Evolutionary conservation across 495 filamentous ascomycete species (phyloP).

Genomic region (Penicillium canariense): DNA sequence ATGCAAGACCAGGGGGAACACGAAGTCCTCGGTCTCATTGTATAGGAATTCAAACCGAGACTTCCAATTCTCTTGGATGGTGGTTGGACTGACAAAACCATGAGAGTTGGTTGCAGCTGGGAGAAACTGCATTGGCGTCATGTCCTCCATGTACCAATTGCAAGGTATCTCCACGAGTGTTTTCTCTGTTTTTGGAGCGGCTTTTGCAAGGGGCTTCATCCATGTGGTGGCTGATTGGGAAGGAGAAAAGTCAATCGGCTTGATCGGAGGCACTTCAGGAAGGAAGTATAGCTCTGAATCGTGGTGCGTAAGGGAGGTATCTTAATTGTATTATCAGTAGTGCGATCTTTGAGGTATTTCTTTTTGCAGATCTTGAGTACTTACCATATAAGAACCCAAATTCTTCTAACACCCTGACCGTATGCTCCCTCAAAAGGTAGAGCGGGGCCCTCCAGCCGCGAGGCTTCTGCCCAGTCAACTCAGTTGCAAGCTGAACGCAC

Average conservation of each 20-base stretch:
- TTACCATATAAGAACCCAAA: constrained; percentile 55
- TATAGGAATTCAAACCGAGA: constrained; percentile 49
- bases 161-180: constrained; percentile 52
- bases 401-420: constrained; percentile 53
- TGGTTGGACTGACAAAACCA: constrained; percentile 50
- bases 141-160: constrained; percentile 59
- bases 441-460: constrained; percentile 57
- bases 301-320: constrained; percentile 54
- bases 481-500: constrained; percentile 50
- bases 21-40: constrained; percentile 35
- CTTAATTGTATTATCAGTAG: constrained; percentile 19
- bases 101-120: constrained; percentile 50
- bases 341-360: background rate
- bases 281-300: constrained; percentile 54
- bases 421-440: constrained; percentile 56
- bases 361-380: background rate
- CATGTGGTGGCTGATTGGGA: constrained; percentile 45
- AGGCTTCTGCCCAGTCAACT: constrained; percentile 52
- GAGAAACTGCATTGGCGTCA: constrained; percentile 55
- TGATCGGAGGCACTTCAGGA: constrained; percentile 45
- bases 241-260: constrained; percentile 50
- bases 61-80: constrained; percentile 55
- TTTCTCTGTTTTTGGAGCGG: constrained; percentile 23
- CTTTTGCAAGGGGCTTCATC: constrained; percentile 53
- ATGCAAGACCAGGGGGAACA: constrained; percentile 55